These are phyloP conservation scores for Leccinum pachyderme DNA, from an alignment of 1,284 basidiomycete genomes.

Conservation along the genomic window DNA sequence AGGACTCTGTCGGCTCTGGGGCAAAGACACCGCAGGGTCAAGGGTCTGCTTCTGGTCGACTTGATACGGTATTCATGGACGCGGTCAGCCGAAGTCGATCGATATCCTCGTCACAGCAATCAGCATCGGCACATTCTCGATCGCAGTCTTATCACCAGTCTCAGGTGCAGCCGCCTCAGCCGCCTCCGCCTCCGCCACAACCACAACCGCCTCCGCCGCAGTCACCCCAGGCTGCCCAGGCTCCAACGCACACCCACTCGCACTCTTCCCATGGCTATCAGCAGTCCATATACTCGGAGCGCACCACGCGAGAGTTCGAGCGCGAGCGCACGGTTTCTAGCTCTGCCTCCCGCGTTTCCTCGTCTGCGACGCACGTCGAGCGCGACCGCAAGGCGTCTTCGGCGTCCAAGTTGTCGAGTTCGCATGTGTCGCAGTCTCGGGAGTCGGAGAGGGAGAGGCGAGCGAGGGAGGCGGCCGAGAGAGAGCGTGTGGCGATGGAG, in stretches of 20 bases:
- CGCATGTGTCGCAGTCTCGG: slow-evolving; percentile 21
- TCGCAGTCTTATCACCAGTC: slow-evolving; percentile 16
- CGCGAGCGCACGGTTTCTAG: slow-evolving; percentile 25
- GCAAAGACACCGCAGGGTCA: slow-evolving; percentile 29
- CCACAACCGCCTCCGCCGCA: background rate
- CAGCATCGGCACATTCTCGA: slow-evolving; percentile 16
- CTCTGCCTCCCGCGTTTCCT: slow-evolving; percentile 28
- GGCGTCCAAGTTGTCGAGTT: slow-evolving; percentile 24
- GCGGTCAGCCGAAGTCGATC: slow-evolving; percentile 21
- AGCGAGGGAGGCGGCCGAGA: slow-evolving; percentile 17
- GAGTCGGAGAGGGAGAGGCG: slow-evolving; percentile 25
- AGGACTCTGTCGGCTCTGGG: slow-evolving; percentile 29
- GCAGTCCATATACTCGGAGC: slow-evolving; percentile 24
- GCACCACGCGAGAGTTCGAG: slow-evolving; percentile 20
- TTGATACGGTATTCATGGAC: slow-evolving; percentile 26
- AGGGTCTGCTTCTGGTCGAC: slow-evolving; percentile 10
- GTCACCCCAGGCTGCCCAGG: background rate
- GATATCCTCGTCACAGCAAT: slow-evolving; percentile 22
- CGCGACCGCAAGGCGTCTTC: slow-evolving; percentile 27
- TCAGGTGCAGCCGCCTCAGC: background rate
- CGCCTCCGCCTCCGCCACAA: background rate
- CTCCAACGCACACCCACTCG: background rate
- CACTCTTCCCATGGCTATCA: background rate
- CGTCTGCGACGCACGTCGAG: slow-evolving; percentile 24
- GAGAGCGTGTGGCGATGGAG: slow-evolving; percentile 14